A percentile compares a stretch with the other conserved stretches of the same genome.
These are phyloP conservation scores for Sporobolomyces phaffii DNA, from an alignment of 768 basidiomycete genomes.

Conservation along the genomic window DNA sequence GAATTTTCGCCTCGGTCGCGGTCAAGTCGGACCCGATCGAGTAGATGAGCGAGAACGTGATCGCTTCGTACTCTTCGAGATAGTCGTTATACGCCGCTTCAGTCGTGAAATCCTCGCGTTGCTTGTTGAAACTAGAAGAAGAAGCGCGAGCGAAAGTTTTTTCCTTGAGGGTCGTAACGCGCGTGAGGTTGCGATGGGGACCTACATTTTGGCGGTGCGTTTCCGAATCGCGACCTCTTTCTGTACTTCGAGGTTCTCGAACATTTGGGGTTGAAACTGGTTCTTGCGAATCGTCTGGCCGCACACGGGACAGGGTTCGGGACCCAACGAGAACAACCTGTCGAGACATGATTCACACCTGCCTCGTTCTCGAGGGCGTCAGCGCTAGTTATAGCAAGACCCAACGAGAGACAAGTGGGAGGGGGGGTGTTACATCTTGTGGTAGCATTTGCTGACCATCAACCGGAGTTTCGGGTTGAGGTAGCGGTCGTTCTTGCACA, in stretches of 20 bases:
- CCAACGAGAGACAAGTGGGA: neutral
- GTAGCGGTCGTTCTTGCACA: constrained; percentile 94
- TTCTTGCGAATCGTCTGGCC: constrained; percentile 78
- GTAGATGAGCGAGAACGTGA: constrained; percentile 49
- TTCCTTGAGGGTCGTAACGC: no score
- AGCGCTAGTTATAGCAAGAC: neutral
- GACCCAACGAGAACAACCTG: constrained; percentile 86
- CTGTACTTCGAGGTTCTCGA: constrained; percentile 84
- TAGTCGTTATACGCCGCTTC: constrained; percentile 85
- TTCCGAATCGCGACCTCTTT: constrained; percentile 87
- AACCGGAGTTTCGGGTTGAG: constrained; percentile 88
- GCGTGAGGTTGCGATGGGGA: no score
- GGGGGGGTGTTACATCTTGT: constrained; percentile 72
- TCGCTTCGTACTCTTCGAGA: constrained; percentile 90
- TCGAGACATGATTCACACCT: constrained; percentile 99
- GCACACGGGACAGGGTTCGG: constrained; percentile 93
- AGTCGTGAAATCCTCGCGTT: constrained; percentile 76
- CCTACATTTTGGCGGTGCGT: constrained; percentile 81
- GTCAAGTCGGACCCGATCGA: constrained; percentile 25
- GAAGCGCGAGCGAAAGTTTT: neutral
- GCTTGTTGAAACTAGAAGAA: constrained; percentile 77
- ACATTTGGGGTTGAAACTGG: constrained; percentile 91
- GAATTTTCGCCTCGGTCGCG: constrained; percentile 63
- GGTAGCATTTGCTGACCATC: constrained; percentile 89
- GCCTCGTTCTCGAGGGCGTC: neutral